Evolutionary conservation across 176 grass and related monocot genomes (phyloP).

Genomic region (Areca catechu): DNA sequence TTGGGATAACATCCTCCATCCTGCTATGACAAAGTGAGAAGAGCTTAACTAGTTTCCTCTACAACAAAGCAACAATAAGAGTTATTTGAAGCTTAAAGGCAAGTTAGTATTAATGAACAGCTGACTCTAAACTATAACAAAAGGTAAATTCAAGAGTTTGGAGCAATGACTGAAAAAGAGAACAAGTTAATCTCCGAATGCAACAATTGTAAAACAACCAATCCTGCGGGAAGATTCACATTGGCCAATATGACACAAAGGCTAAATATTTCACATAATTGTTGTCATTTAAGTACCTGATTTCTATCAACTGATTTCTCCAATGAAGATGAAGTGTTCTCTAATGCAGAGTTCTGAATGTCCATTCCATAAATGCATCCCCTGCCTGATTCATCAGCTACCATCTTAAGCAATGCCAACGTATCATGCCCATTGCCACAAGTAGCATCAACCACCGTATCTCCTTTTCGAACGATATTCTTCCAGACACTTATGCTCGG

Average conservation of each 20-base stretch:
- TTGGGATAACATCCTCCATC: conserved; percentile 74
- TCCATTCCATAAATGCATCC: conserved; percentile 76
- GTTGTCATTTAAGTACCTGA: conserved; percentile 36
- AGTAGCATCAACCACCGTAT: conserved; percentile 82
- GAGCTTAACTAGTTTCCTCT: conserved; percentile 57
- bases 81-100: conserved; percentile 7
- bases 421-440: conserved; percentile 85
- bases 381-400: conserved; percentile 37
- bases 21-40: conserved; percentile 68
- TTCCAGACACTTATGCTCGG: conserved; percentile 57
- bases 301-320: conserved; percentile 33
- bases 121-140: background rate
- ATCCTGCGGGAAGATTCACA: too few species aligned
- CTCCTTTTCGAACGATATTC: conserved; percentile 62
- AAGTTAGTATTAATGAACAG: background rate
- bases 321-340: conserved; percentile 56
- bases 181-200: too few species aligned
- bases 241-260: too few species aligned
- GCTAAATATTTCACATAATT: background rate
- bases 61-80: conserved; percentile 7
- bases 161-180: too few species aligned
- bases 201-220: too few species aligned
- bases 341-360: conserved; percentile 61
- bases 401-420: conserved; percentile 65
- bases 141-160: too few species aligned